Evolutionary conservation across 768 basidiomycete species (phyloP).

Genomic region (Pleurotus pulmonarius): DNA sequence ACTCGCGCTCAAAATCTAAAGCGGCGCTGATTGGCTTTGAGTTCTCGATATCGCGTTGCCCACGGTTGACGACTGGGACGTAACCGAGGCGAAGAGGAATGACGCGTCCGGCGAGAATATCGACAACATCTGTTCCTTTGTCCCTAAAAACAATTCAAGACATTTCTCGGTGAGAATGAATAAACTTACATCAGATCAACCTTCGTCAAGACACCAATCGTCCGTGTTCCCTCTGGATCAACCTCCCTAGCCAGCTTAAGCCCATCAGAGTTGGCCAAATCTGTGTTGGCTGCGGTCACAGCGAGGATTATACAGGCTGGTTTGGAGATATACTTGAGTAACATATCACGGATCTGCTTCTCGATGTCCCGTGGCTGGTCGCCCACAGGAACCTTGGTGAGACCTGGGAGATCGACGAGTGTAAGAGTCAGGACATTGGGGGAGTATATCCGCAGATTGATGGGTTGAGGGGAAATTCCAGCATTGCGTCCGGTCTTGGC

Average conservation of each 20-base stretch:
- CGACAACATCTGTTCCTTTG: conserved; percentile 95
- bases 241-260: conserved; percentile 95
- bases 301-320: conserved; percentile 96
- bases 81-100: conserved; percentile 96
- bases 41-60: conserved; percentile 93
- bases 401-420: conserved; percentile 93
- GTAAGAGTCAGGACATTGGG: conserved; percentile 97
- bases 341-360: conserved; percentile 96
- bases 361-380: conserved; percentile 98
- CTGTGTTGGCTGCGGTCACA: conserved; percentile 92
- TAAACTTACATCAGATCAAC: conserved; percentile 90
- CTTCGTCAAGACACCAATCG: conserved; percentile 98
- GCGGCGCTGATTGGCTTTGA: conserved; percentile 83
- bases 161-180: not conserved
- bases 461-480: conserved; percentile 94
- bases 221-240: conserved; percentile 94
- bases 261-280: conserved; percentile 98
- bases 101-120: conserved; percentile 95
- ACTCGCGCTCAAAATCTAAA: conserved; percentile 84
- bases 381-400: conserved; percentile 93
- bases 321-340: conserved; percentile 91
- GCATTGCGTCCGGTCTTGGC: conserved; percentile 98
- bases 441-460: conserved; percentile 96
- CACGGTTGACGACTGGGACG: conserved; percentile 97
- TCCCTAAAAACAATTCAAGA: conserved; percentile 56